Evolutionary conservation across 352 stramenopile genomes (phyloP).

Genomic region (Phytophthora idaei): DNA sequence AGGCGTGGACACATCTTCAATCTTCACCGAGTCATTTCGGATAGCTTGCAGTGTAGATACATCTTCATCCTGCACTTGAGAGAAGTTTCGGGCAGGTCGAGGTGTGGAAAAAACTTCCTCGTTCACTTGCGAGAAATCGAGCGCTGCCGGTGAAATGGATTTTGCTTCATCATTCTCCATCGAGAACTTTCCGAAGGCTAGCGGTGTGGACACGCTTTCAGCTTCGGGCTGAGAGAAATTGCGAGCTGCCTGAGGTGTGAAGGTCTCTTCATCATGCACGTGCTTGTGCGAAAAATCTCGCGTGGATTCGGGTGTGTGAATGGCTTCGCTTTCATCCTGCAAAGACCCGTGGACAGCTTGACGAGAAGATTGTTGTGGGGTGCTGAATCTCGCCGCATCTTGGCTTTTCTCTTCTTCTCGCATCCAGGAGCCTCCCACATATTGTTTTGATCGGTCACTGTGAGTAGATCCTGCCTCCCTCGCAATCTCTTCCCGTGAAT

Average conservation of each 20-base stretch:
- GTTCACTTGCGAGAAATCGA: slow-evolving; percentile 3
- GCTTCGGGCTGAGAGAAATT: neutral
- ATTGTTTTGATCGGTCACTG: neutral
- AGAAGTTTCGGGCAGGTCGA: slow-evolving; percentile 1
- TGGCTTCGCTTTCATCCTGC: slow-evolving; percentile 4
- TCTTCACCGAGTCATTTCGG: neutral
- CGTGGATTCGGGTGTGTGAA: slow-evolving; percentile 3
- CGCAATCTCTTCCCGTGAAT: slow-evolving; percentile 6
- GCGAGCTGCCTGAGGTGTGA: neutral
- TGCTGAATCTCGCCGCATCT: slow-evolving; percentile 6
- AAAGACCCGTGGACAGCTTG: slow-evolving; percentile 2
- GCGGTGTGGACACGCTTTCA: slow-evolving; percentile 2
- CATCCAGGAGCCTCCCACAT: neutral
- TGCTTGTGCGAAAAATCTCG: neutral
- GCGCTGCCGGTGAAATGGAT: slow-evolving; percentile 1
- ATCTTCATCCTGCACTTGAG: neutral
- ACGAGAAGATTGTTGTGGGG: slow-evolving; percentile 1
- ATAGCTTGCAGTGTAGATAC: slow-evolving; percentile 1
- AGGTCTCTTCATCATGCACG: slow-evolving; percentile 1
- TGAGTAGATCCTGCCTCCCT: slow-evolving; percentile 6
- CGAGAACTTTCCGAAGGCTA: slow-evolving; percentile 5
- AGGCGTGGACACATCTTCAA: slow-evolving; percentile 1
- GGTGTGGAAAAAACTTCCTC: slow-evolving; percentile 3
- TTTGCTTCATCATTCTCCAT: slow-evolving; percentile 7
- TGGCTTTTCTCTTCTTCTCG: slow-evolving; percentile 10